Evolutionary conservation across 2,329 filamentous ascomycete species (phyloP).

Genomic region (Diaporthe sp.): DNA sequence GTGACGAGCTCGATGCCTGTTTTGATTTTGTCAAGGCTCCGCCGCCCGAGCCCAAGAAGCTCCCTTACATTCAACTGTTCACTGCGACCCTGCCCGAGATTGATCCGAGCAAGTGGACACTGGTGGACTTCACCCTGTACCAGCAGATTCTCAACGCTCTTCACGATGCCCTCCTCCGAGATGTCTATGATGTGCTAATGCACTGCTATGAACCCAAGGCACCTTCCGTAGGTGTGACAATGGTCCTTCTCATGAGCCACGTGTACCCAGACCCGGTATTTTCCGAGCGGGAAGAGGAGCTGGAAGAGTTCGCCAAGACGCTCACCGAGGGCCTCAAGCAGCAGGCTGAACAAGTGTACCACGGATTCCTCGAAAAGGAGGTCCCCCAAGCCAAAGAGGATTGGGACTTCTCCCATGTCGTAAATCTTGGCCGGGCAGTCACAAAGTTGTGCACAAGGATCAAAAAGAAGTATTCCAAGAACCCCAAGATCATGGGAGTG

Average conservation of each 20-base stretch:
- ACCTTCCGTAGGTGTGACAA: conserved; percentile 82
- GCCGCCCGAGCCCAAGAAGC: conserved; percentile 75
- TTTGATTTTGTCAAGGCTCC: conserved; percentile 87
- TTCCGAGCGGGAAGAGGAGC: conserved; percentile 76
- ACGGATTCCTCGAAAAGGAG: conserved; percentile 81
- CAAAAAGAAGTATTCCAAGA: conserved; percentile 91
- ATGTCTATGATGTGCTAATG: conserved; percentile 89
- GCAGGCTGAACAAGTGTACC: conserved; percentile 85
- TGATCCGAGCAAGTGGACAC: conserved; percentile 75
- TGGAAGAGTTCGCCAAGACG: conserved; percentile 79
- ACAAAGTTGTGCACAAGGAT: conserved; percentile 89
- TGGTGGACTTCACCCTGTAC: conserved; percentile 78
- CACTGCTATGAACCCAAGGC: conserved; percentile 92
- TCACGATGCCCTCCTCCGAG: conserved; percentile 86
- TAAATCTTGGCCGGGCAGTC: conserved; percentile 88
- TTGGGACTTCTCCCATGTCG: conserved; percentile 93
- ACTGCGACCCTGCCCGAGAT: conserved; percentile 67
- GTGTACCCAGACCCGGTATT: conserved; percentile 85
- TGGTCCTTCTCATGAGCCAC: conserved; percentile 86
- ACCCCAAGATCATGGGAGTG: conserved; percentile 86
- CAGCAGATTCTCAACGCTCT: conserved; percentile 81
- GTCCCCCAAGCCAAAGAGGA: conserved; percentile 84
- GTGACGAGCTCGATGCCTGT: conserved; percentile 85
- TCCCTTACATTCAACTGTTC: conserved; percentile 68
- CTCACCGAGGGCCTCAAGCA: conserved; percentile 80